Evolutionary conservation across 306 rosid genomes (phyloP).

Genomic region (Inga oerstediana): DNA sequence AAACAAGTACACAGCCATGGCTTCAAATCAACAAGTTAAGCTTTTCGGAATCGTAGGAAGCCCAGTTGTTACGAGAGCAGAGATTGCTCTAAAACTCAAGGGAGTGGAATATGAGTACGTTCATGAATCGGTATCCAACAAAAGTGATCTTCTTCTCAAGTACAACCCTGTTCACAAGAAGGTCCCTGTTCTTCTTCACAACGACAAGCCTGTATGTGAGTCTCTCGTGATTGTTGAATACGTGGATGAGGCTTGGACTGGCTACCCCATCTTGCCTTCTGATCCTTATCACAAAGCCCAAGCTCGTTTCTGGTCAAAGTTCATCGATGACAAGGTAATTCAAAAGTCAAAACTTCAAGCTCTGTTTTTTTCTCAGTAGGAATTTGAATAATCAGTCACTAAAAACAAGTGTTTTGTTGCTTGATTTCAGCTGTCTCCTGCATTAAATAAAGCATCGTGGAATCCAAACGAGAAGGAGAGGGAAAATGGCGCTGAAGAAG

Average conservation of each 20-base stretch:
- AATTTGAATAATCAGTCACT: neutral
- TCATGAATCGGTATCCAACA: constrained; percentile 33
- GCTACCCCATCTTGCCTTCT: constrained; percentile 38
- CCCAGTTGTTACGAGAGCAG: constrained; percentile 42
- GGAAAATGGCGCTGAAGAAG: constrained; percentile 46
- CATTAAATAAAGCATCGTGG: constrained; percentile 9
- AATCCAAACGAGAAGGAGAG: constrained; percentile 29
- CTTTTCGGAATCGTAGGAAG: constrained; percentile 43
- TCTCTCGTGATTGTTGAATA: constrained; percentile 50
- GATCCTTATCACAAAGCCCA: constrained; percentile 43
- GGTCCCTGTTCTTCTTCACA: constrained; percentile 48
- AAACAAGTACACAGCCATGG: neutral
- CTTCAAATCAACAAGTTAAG: constrained; percentile 28
- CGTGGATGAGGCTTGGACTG: constrained; percentile 42
- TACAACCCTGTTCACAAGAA: constrained; percentile 49
- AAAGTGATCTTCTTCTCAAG: constrained; percentile 39
- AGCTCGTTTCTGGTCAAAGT: constrained; percentile 44
- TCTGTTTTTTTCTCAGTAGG: neutral
- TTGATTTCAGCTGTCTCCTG: constrained; percentile 12
- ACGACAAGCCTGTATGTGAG: constrained; percentile 42
- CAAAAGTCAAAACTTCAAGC: no score
- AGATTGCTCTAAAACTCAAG: constrained; percentile 45
- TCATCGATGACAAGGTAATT: constrained; percentile 46
- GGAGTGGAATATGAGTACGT: constrained; percentile 39
- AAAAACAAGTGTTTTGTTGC: neutral